Percentiles rank a stretch among this genome's conserved stretches.
Conservation (phyloP, 1,284 basidiomycete species). For the Phlebopus sp. region DNA sequence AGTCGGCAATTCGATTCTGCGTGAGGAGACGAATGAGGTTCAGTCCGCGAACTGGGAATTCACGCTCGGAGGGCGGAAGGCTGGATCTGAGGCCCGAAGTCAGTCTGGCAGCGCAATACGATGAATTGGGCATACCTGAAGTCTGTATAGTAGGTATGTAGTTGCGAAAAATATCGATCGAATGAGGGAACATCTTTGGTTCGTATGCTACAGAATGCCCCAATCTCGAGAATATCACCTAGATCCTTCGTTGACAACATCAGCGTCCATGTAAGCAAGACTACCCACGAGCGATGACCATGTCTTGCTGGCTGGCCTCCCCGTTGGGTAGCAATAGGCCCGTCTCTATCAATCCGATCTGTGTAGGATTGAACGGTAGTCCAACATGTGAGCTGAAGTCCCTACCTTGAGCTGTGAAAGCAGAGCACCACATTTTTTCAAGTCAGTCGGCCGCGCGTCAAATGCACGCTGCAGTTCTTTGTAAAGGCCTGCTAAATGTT, state of each 20-base stretch:
- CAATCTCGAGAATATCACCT: conserved; percentile 95
- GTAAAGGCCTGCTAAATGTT: conserved; percentile 54
- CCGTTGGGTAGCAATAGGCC: conserved; percentile 71
- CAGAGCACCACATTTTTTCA: conserved; percentile 59
- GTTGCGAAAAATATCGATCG: conserved; percentile 91
- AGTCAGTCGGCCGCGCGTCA: conserved; percentile 56
- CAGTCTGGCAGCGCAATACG: not conserved
- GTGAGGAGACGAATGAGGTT: conserved; percentile 93
- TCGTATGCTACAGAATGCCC: conserved; percentile 90
- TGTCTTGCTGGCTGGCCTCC: conserved; percentile 57
- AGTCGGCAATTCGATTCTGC: conserved; percentile 95
- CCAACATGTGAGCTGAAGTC: not conserved
- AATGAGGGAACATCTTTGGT: conserved; percentile 88
- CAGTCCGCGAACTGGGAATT: conserved; percentile 88
- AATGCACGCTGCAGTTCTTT: conserved; percentile 62
- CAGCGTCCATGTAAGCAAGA: not conserved
- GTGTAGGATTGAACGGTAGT: conserved; percentile 9
- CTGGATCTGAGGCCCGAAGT: conserved; percentile 44
- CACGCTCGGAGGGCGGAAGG: conserved; percentile 81
- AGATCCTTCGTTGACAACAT: conserved; percentile 11
- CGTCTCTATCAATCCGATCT: conserved; percentile 79
- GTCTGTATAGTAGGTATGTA: conserved; percentile 92
- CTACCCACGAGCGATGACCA: conserved; percentile 66
- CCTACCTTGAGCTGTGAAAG: conserved; percentile 73
- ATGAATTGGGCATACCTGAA: conserved; percentile 53